These are phyloP conservation scores for Blastomyces emzantsi DNA, from an alignment of 2,329 filamentous ascomycete genomes.

Conservation along the genomic window DNA sequence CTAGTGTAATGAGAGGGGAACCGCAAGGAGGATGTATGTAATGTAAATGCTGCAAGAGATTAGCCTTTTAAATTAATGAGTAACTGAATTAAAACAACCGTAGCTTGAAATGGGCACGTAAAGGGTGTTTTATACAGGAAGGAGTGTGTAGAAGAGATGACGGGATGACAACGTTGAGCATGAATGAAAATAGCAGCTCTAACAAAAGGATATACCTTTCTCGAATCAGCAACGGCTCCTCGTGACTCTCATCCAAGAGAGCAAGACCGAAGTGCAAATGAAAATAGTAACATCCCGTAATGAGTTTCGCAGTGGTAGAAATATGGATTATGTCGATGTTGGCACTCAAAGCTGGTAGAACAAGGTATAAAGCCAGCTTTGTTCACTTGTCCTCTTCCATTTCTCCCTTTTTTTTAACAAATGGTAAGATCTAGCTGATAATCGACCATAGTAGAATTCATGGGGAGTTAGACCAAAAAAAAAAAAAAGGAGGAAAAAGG, in stretches of 20 bases:
- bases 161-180: background rate
- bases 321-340: background rate
- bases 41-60: background rate
- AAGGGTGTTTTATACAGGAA: background rate
- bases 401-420: background rate
- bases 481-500: no score
- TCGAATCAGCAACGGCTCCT: background rate
- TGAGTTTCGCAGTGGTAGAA: background rate
- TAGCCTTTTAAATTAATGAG: background rate
- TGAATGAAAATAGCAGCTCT: background rate
- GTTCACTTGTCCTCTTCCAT: background rate
- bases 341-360: background rate
- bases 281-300: background rate
- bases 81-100: background rate
- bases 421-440: background rate
- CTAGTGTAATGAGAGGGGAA: background rate
- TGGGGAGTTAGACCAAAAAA: background rate
- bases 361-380: background rate
- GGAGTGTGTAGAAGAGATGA: background rate
- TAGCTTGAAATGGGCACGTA: background rate
- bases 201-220: background rate
- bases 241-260: background rate
- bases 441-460: background rate
- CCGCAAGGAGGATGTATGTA: no score
- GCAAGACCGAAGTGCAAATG: background rate